phyloP scores from a whole-genome alignment of 306 rosid genomes.

The Morella rubra region DNA sequence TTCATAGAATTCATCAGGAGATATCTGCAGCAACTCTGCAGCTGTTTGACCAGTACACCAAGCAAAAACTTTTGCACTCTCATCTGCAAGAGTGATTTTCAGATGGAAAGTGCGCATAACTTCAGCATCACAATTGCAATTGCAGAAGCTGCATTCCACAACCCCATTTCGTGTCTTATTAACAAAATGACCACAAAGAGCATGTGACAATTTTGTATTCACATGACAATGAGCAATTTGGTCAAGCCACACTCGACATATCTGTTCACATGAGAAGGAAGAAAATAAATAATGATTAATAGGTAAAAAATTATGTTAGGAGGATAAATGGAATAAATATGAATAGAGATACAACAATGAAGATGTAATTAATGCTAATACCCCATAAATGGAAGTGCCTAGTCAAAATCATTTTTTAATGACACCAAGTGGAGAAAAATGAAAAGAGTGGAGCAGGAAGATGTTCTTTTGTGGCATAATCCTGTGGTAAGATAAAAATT shows the following conservation, averaged over 20 bases:
- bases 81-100: constrained; percentile 80
- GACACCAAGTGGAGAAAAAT: neutral
- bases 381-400: neutral
- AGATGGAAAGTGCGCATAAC: constrained; percentile 60
- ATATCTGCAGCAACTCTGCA: constrained; percentile 83
- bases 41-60: constrained; percentile 92
- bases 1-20: constrained; percentile 75
- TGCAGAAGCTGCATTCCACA: constrained; percentile 73
- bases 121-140: constrained; percentile 43
- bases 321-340: constrained; percentile 1
- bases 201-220: constrained; percentile 65
- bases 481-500: neutral
- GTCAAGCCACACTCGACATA: constrained; percentile 64
- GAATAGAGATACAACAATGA: neutral
- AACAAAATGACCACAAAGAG: constrained; percentile 77
- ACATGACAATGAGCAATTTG: constrained; percentile 58
- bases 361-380: neutral
- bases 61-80: constrained; percentile 65
- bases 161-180: constrained; percentile 40
- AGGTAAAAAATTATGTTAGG: constrained; percentile 2
- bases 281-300: constrained; percentile 26
- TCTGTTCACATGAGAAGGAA: constrained; percentile 39
- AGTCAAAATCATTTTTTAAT: neutral
- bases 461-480: neutral
- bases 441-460: neutral